Base-by-base conservation (phyloP, 208 protist species). In the Acanthamoeba rhysodes region DNA sequence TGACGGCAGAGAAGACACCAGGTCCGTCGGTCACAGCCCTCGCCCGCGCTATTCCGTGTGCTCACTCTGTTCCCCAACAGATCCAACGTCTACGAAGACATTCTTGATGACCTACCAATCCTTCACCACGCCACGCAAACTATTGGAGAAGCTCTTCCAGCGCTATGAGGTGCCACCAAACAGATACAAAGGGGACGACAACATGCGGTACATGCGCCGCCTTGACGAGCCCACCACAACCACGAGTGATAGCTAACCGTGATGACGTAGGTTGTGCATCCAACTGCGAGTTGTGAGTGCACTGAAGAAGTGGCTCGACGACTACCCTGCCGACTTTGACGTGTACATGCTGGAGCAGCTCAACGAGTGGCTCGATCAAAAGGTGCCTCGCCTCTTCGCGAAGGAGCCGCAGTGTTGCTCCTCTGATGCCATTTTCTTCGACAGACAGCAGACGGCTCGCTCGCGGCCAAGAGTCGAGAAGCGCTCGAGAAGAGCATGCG, bases 241-340 rank as follows among this genome's bases (percentile, higher is more conserved):
- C 57, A 64, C 27, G 18, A 12, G 22, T 53, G 74, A 93, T 27
- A 10, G 24, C 64, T 41, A n/a, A 74, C 9, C 3, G 0, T 14
- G 4, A 2, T 41, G 45, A 32, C 12, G 45, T 18, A 90, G 55
- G 27, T 6, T 50, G 20, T 64, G 55, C 12, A 96, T 97, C 14
- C 87, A 96, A 64, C 34, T 96, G 27, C 93, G 96, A 45, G 95
- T 97, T 8, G 45, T 94, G 72, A 96, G 95, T 66, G 95, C 96
- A 0, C 53, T 97, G 18, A 96, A 96, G 27, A 96, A 95, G 45
- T 97, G 96, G 96, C 29, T 97, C 2, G 96, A 97, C 20, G 92
- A 97, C 12, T 96, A 96, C 72, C 95, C 59, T 16, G 72, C 85
- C 2, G 95, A 96, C n/a, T 97, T 97, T 59, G 88, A 97, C 53